A percentile compares a stretch with the other conserved stretches of the same genome.
These are phyloP conservation scores for Salix caprea DNA, from an alignment of 345 rosid genomes.

Conservation along the genomic window DNA sequence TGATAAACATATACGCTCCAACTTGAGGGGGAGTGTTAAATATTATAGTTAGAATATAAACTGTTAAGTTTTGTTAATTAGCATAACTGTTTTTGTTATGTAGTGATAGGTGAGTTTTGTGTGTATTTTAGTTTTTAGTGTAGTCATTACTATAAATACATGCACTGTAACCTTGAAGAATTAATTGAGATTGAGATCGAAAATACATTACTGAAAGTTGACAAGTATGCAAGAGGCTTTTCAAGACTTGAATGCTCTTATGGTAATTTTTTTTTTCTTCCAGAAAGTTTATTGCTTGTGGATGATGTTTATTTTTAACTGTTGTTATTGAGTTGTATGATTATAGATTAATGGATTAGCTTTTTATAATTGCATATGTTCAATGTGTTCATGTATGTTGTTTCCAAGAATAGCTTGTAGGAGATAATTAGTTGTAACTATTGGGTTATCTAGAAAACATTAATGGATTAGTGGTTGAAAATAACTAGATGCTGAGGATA, in stretches of 20 bases:
- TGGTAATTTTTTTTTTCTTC: conserved; percentile 40
- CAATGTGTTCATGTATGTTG: background rate
- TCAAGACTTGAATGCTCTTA: conserved; percentile 88
- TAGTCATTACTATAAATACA: no score
- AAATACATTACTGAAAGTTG: no score
- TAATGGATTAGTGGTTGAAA: background rate
- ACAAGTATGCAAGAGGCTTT: conserved; percentile 95
- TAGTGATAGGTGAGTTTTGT: no score
- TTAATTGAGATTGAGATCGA: no score
- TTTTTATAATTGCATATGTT: background rate
- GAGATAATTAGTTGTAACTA: background rate
- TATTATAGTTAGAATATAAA: no score
- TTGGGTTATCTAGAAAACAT: background rate
- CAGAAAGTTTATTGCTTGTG: background rate
- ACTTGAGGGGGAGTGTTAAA: no score
- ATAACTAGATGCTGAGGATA: background rate
- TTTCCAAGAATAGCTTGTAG: background rate
- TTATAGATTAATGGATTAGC: background rate
- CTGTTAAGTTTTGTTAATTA: no score
- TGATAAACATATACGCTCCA: no score
- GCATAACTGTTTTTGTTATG: no score
- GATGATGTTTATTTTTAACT: background rate
- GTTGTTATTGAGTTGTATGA: background rate
- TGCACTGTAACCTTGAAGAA: no score
- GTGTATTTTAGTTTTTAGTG: no score